Conservation (phyloP, 2,329 filamentous ascomycete genomes). For the Penicillium polonicum region DNA sequence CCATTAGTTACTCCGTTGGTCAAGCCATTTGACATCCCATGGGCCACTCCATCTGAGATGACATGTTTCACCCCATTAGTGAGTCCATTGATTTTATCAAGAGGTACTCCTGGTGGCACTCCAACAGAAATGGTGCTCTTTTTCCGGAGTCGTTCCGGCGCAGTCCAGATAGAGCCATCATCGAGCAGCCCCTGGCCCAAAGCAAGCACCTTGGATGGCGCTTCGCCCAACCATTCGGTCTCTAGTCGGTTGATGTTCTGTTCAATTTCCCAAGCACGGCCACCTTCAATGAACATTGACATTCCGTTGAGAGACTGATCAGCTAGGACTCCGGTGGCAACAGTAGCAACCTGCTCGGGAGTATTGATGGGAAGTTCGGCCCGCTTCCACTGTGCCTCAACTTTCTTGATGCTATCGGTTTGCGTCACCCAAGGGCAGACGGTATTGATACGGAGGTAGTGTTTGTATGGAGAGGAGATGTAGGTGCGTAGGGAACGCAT, state of each 20-base stretch:
- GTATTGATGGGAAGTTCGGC: constrained; percentile 43
- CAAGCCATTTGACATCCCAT: constrained; percentile 1
- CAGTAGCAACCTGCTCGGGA: constrained; percentile 41
- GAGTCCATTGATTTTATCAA: constrained; percentile 16
- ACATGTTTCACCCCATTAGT: constrained; percentile 8
- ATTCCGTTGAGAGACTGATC: constrained; percentile 39
- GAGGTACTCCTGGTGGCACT: constrained; percentile 19
- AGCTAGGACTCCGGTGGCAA: constrained; percentile 39
- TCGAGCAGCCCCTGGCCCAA: constrained; percentile 37
- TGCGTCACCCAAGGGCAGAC: constrained; percentile 49
- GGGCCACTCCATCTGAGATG: background rate
- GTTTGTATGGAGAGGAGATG: constrained; percentile 33
- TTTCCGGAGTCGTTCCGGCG: constrained; percentile 14
- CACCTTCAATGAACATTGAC: constrained; percentile 46
- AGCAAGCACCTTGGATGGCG: constrained; percentile 35
- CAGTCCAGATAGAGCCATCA: constrained; percentile 28
- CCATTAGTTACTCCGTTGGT: background rate
- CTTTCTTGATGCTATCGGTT: constrained; percentile 38
- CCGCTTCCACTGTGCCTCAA: constrained; percentile 37
- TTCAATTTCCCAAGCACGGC: constrained; percentile 47
- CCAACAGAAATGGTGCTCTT: constrained; percentile 22
- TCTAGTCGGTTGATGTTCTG: constrained; percentile 43
- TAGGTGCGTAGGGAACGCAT: constrained; percentile 48
- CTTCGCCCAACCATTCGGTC: constrained; percentile 46
- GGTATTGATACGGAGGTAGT: constrained; percentile 46